Evolutionary conservation across 352 stramenopile species (phyloP).

Genomic region (Phytophthora ohioensis): DNA sequence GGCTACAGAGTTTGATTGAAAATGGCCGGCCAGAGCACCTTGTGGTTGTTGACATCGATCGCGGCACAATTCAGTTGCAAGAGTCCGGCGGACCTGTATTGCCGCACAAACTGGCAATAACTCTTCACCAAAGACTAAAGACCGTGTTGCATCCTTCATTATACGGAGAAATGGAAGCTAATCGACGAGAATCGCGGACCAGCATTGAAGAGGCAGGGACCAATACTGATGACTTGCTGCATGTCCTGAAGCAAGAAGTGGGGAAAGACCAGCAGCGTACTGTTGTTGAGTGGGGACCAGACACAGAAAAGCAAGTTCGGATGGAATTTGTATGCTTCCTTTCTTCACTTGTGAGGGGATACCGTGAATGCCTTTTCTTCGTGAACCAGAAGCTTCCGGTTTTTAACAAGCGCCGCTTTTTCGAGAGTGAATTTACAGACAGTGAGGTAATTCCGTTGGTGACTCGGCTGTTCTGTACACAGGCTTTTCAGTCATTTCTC

Average conservation of each 20-base stretch:
- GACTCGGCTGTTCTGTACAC: slow-evolving; percentile 73
- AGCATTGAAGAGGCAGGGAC: slow-evolving; percentile 13
- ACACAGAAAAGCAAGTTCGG: slow-evolving; percentile 70
- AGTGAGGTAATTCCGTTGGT: slow-evolving; percentile 75
- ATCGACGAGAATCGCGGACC: slow-evolving; percentile 4
- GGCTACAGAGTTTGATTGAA: slow-evolving; percentile 73
- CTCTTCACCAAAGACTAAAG: slow-evolving; percentile 62
- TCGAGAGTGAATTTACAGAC: slow-evolving; percentile 62
- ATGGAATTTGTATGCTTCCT: slow-evolving; percentile 83
- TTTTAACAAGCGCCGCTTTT: slow-evolving; percentile 90
- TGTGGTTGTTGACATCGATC: slow-evolving; percentile 84
- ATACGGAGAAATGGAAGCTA: slow-evolving; percentile 28
- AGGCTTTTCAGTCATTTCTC: slow-evolving; percentile 84
- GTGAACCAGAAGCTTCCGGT: slow-evolving; percentile 88
- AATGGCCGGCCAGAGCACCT: slow-evolving; percentile 79
- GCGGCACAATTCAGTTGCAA: slow-evolving; percentile 67
- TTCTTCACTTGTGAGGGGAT: slow-evolving; percentile 72
- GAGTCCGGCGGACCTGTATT: slow-evolving; percentile 66
- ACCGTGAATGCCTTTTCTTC: slow-evolving; percentile 88
- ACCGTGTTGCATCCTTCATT: slow-evolving; percentile 55
- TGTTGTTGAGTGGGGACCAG: slow-evolving; percentile 33
- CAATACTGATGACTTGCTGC: slow-evolving; percentile 9
- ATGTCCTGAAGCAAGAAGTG: slow-evolving; percentile 10
- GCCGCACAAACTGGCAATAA: slow-evolving; percentile 56
- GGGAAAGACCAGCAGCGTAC: slow-evolving; percentile 14